Evolutionary conservation across 2,329 filamentous ascomycete genomes (phyloP).

Genomic region (Tolypocladium tropicale): DNA sequence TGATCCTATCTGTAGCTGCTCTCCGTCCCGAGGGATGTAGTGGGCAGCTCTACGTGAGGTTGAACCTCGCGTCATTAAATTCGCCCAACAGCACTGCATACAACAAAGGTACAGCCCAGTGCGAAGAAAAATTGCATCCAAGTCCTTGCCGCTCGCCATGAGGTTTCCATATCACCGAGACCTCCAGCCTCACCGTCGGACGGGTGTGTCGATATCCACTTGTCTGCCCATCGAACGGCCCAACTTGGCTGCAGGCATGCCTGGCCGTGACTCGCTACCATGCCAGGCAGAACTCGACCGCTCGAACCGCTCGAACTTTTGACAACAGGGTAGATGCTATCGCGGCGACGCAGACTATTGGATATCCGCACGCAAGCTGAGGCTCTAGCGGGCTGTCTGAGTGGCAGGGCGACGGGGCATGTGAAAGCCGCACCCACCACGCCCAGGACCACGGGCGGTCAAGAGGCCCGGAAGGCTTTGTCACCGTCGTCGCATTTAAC

Average conservation of each 20-base stretch:
- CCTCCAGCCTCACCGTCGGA: not conserved
- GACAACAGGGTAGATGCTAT: not conserved
- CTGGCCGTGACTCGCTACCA: not conserved
- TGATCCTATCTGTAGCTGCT: too few relatives aligned
- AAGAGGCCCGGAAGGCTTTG: not conserved
- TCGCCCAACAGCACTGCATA: too few relatives aligned
- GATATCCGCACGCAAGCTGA: not conserved
- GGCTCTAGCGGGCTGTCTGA: not conserved
- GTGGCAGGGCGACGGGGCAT: not conserved
- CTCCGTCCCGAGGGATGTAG: too few relatives aligned
- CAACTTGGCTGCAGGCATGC: not conserved
- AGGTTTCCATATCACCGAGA: not conserved
- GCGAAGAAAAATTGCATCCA: too few relatives aligned
- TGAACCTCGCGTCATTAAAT: too few relatives aligned
- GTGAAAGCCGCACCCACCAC: not conserved
- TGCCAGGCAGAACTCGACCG: not conserved
- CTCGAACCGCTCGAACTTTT: too few relatives aligned
- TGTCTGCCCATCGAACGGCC: not conserved
- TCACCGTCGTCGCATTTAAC: not conserved
- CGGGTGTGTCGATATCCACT: not conserved
- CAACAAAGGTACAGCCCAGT: too few relatives aligned
- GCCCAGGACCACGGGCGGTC: not conserved
- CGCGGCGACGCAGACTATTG: not conserved
- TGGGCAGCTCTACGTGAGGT: too few relatives aligned
- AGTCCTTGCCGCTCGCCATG: not conserved